A percentile compares a stretch with the other conserved stretches of the same genome.
phyloP scores from a whole-genome alignment of 148 eudicot species.

The Camellia sinensis region DNA sequence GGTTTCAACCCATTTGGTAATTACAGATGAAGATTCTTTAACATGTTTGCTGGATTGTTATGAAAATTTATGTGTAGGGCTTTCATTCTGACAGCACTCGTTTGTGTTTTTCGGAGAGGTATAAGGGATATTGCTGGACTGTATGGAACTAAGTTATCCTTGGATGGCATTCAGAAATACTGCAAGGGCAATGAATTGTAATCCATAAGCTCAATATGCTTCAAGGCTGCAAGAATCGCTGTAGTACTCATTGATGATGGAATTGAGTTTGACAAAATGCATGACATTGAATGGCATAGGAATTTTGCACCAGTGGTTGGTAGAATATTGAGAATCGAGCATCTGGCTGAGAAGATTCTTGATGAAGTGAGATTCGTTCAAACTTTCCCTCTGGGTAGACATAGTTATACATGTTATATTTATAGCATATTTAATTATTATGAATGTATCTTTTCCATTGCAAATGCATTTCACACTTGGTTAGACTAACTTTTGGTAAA shows the following conservation, averaged over 20 bases:
- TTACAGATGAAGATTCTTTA: not conserved
- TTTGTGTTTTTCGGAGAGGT: constrained; percentile 60
- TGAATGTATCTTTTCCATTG: not conserved
- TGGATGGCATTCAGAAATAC: constrained; percentile 64
- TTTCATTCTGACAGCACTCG: not conserved
- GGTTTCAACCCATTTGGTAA: not conserved
- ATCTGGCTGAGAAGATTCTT: constrained; percentile 72
- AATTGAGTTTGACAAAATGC: constrained; percentile 60
- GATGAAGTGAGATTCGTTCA: constrained; percentile 52
- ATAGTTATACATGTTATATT: not conserved
- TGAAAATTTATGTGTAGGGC: not conserved
- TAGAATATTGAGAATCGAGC: constrained; percentile 83
- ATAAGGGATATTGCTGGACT: constrained; percentile 76
- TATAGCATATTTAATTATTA: not conserved
- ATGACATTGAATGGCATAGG: constrained; percentile 66
- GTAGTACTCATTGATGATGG: constrained; percentile 90
- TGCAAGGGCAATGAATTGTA: constrained; percentile 54
- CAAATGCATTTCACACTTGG: not conserved
- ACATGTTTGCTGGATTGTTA: not conserved
- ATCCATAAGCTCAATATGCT: constrained; percentile 55
- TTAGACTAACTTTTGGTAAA: not conserved
- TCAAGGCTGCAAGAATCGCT: constrained; percentile 70
- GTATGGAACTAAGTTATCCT: constrained; percentile 62
- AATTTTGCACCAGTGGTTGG: constrained; percentile 67
- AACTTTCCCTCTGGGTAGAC: not conserved